These are phyloP conservation scores for Emergomyces orientalis DNA, from an alignment of 2,329 filamentous ascomycete species.

Conservation along the genomic window DNA sequence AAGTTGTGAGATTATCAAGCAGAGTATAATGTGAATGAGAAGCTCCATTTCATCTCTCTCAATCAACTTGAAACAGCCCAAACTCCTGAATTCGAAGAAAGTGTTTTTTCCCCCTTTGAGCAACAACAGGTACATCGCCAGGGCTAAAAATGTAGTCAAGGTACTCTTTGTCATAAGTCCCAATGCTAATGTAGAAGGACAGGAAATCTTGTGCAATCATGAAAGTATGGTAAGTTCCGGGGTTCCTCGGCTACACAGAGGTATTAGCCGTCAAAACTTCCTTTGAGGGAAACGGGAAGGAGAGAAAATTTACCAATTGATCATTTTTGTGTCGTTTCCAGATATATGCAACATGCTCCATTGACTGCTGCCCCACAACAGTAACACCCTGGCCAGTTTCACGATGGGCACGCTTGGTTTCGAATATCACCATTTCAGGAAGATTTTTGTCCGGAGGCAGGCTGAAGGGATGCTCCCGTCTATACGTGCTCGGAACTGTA, in stretches of 20 bases:
- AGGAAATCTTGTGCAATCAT: conserved; percentile 7
- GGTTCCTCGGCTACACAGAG: conserved; percentile 2
- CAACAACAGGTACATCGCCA: conserved; percentile 7
- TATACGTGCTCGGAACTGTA: conserved; percentile 11
- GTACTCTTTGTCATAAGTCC: conserved; percentile 10
- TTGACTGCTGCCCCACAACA: conserved; percentile 13
- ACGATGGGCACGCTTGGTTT: conserved; percentile 13
- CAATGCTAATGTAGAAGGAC: conserved; percentile 10
- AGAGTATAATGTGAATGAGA: conserved; percentile 8
- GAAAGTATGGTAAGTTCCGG: conserved; percentile 7
- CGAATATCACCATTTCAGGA: conserved; percentile 15
- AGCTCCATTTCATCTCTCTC: background rate
- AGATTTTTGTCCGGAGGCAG: conserved; percentile 2
- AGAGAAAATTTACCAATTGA: conserved; percentile 3
- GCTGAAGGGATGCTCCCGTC: conserved; percentile 15
- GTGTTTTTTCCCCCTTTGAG: background rate
- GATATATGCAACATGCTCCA: conserved; percentile 15
- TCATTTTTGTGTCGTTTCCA: conserved; percentile 12
- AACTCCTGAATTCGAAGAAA: conserved; percentile 11
- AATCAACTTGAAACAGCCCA: conserved; percentile 8
- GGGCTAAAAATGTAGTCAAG: conserved; percentile 11
- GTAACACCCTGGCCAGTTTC: background rate
- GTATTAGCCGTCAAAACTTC: background rate
- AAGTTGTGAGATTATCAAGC: conserved; percentile 8
- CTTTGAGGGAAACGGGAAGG: background rate